Conservation (phyloP, 805 yeast species). For the Starmera pachycereana region DNA sequence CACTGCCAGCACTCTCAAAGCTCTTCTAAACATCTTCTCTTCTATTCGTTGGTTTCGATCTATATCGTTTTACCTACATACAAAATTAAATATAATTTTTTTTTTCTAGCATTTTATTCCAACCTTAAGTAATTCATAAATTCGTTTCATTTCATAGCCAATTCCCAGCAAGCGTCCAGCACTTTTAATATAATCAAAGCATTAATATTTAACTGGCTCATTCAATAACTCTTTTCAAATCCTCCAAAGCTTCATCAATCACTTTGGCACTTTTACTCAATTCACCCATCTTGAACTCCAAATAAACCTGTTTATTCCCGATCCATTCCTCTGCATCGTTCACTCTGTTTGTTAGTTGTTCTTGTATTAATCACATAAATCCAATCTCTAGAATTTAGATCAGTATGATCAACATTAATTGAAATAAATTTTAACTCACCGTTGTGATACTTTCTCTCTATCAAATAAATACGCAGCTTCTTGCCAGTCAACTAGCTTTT, state of each 20-base stretch:
- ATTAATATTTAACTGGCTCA: not conserved
- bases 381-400: too few relatives aligned
- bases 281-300: conserved; percentile 12
- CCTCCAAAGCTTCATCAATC: conserved; percentile 15
- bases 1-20: conserved; percentile 36
- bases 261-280: conserved; percentile 13
- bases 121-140: too few relatives aligned
- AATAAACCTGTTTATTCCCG: conserved; percentile 11
- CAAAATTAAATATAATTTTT: not conserved
- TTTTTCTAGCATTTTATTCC: not conserved
- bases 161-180: not conserved
- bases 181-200: not conserved
- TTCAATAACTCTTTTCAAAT: conserved; percentile 3
- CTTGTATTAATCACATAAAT: too few relatives aligned
- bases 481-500: conserved; percentile 11
- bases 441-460: conserved; percentile 11
- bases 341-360: too few relatives aligned
- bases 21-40: conserved; percentile 2
- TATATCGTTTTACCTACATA: too few relatives aligned
- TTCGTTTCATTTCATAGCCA: not conserved
- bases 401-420: too few relatives aligned
- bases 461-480: conserved; percentile 16
- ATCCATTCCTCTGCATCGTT: conserved; percentile 12
- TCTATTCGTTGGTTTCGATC: conserved; percentile 8
- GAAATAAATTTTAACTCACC: not conserved